Evolutionary conservation across 1,139 yeast species (phyloP), one percentile per base, ranked within the genome.

Genomic region (Saccharomyces pastorianus): DNA sequence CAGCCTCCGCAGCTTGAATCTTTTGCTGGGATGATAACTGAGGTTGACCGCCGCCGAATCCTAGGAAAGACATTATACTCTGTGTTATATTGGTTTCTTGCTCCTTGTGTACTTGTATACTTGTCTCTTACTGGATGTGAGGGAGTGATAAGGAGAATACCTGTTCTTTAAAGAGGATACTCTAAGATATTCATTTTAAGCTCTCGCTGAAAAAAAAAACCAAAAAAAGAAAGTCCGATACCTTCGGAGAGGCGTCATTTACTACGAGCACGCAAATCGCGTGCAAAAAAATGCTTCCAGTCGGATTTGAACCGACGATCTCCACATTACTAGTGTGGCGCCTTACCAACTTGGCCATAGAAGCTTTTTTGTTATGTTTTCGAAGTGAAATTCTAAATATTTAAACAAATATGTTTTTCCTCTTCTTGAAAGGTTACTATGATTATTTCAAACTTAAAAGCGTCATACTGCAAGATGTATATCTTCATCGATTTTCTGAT

Each of bases 1-100:
- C 98, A 50, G 87, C 80, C 71, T 84, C 89, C 53, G 98, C 97
- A 66, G 95, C 96, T 64, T 79, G 78, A 59, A 86, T 77, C 73
- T 86, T 86, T 70, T 85, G 90, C 64, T 84, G 87, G 49, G 89
- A 80, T 46, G 87, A 77, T 59, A 83, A 69, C 71, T 84, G 88
- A 60, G 91, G 90, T 62, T 84, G 76, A 59, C 89, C 88, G 55
- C 82, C 78, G 65, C 96, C 96, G 65, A 93, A 80, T 70, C 99
- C 99, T 70, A 91, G 83, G 70, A 83, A 84, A 58, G 89, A 84
- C 88, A 84, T 82, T 54, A 32, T 62, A 34, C 32, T 23, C 26
- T 50, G 26, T 11, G 34, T 11, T 4, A 31, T 2, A 11, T 11
- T 31, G n/a, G 34, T 31, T 31, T 31, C 34, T 11, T 31, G n/a